Evolutionary conservation across 192 early-diverging fungal species (phyloP).

Genomic region (Gonapodya sp.): DNA sequence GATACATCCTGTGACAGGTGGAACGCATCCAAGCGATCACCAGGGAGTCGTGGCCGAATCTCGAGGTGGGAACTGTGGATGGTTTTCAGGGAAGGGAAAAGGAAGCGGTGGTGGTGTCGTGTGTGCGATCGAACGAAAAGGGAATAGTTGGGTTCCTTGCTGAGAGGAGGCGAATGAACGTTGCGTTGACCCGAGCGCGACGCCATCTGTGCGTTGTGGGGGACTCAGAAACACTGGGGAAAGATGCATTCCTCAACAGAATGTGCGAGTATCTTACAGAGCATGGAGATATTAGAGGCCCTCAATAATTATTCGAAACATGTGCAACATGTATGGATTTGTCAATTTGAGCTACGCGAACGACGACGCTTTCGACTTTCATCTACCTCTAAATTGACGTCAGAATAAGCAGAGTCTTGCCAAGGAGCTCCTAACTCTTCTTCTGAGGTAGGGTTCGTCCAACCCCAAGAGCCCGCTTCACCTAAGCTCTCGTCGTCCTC

Average conservation of each 20-base stretch:
- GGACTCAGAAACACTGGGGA: constrained; percentile 54
- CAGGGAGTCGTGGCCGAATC: constrained; percentile 41
- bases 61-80: constrained; percentile 80
- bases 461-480: too few species aligned
- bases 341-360: too few species aligned
- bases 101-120: constrained; percentile 68
- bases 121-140: constrained; percentile 37
- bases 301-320: neutral
- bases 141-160: constrained; percentile 75
- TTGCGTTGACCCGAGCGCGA: constrained; percentile 80
- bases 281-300: constrained; percentile 27
- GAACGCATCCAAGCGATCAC: constrained; percentile 19
- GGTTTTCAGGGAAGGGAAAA: constrained; percentile 90
- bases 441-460: too few species aligned
- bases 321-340: neutral
- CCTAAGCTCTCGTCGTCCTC: too few species aligned
- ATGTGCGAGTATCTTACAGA: constrained; percentile 37
- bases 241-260: constrained; percentile 33
- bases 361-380: too few species aligned
- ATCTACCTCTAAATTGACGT: too few species aligned
- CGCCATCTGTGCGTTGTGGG: constrained; percentile 77
- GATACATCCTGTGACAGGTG: constrained; percentile 15
- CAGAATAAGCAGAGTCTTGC: too few species aligned
- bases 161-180: constrained; percentile 42
- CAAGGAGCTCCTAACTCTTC: too few species aligned